phyloP scores from a whole-genome alignment of 2,329 filamentous ascomycete species.

The Fusarium setosum region DNA sequence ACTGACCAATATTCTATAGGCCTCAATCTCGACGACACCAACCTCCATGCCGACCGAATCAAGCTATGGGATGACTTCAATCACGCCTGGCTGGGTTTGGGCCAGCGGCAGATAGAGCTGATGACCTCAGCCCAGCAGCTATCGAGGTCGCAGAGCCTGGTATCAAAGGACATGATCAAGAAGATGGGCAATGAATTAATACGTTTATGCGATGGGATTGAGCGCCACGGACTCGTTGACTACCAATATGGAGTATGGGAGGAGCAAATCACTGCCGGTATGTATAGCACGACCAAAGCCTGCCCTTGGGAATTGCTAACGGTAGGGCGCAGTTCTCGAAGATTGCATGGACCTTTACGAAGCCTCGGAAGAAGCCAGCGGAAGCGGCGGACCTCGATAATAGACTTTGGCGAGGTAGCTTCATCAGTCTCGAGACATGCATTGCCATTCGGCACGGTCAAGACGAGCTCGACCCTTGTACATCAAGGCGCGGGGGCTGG shows the following conservation, averaged over 20 bases:
- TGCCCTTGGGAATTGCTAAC: constrained; percentile 18
- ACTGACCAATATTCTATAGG: constrained; percentile 63
- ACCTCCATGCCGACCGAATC: constrained; percentile 79
- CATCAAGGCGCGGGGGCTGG: constrained; percentile 15
- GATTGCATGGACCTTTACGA: constrained; percentile 60
- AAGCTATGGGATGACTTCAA: constrained; percentile 96
- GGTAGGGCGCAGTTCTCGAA: constrained; percentile 47
- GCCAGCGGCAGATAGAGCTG: constrained; percentile 86
- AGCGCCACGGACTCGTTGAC: constrained; percentile 93
- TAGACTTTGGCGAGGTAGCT: neutral
- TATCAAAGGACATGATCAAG: constrained; percentile 76
- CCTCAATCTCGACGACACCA: constrained; percentile 84
- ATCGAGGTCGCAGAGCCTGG: constrained; percentile 69
- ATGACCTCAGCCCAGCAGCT: constrained; percentile 69
- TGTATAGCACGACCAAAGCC: constrained; percentile 51
- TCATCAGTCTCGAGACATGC: neutral
- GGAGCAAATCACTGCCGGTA: constrained; percentile 87
- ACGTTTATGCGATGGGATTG: constrained; percentile 84
- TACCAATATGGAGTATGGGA: constrained; percentile 98
- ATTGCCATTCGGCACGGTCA: constrained; percentile 1
- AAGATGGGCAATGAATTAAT: constrained; percentile 87
- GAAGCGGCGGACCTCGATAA: constrained; percentile 43
- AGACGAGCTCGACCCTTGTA: constrained; percentile 9
- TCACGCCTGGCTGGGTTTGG: constrained; percentile 85
- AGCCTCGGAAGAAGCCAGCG: constrained; percentile 49